Conservation (phyloP, 192 early-diverging fungal species). For the Oehlia diaphana region DNA sequence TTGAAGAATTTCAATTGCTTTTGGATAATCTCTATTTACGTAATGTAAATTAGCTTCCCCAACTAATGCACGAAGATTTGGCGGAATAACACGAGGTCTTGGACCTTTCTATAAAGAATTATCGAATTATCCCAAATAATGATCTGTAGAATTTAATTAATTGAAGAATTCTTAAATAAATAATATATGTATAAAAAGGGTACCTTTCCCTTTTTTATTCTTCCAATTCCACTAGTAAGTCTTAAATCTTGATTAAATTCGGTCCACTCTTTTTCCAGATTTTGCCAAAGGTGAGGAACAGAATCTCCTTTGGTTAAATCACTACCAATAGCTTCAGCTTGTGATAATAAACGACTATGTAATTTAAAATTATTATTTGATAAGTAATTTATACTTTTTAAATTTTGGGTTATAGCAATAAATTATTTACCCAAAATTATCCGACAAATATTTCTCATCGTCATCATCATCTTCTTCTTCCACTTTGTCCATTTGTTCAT, state of each 20-base stretch:
- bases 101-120: slow-evolving; percentile 4
- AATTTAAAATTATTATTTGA: background rate
- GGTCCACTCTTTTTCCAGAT: slow-evolving; percentile 29
- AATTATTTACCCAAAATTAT: background rate
- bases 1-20: slow-evolving; percentile 75
- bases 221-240: slow-evolving; percentile 27
- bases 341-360: slow-evolving; percentile 16
- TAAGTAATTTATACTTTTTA: background rate
- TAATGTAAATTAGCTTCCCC: slow-evolving; percentile 83
- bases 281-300: slow-evolving; percentile 25
- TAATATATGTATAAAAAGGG: background rate
- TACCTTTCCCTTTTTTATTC: slow-evolving; percentile 8
- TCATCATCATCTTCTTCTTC: slow-evolving; percentile 6
- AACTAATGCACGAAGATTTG: slow-evolving; percentile 59
- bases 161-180: background rate
- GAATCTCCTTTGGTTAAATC: slow-evolving; percentile 10
- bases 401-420: background rate
- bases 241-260: slow-evolving; percentile 27
- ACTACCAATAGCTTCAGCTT: slow-evolving; percentile 19
- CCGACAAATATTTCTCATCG: slow-evolving; percentile 1
- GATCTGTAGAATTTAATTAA: background rate
- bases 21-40: slow-evolving; percentile 61
- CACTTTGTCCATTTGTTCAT: background rate
- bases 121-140: background rate
- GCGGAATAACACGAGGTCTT: background rate